Conservation (phyloP, 345 rosid genomes). For the sweet orange (Citrus sinensis) region DNA sequence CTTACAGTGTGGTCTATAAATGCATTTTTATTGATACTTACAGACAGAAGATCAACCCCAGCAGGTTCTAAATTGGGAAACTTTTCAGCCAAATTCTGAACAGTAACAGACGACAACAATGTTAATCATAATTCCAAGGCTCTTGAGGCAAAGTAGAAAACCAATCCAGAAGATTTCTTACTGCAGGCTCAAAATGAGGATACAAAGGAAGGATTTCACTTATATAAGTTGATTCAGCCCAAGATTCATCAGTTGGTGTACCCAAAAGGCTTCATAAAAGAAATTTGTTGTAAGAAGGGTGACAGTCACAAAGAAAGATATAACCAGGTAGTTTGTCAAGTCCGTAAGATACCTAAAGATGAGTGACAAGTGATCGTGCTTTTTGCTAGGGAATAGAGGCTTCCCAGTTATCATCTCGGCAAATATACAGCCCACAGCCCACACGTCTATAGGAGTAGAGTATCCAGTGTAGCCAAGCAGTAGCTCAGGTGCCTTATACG, state of each 20-base stretch:
- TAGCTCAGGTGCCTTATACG: neutral
- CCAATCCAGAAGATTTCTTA: neutral
- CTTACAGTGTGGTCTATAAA: neutral
- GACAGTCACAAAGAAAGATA: neutral
- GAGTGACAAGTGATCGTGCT: constrained; percentile 30
- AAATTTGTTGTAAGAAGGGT: neutral
- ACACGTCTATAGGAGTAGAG: constrained; percentile 37
- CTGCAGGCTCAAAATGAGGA: neutral
- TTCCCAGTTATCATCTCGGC: constrained; percentile 41
- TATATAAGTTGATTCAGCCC: neutral
- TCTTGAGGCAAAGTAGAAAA: neutral
- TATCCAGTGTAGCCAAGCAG: neutral
- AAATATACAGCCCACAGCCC: constrained; percentile 57
- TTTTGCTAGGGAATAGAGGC: constrained; percentile 37
- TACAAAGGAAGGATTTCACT: neutral
- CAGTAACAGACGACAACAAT: neutral
- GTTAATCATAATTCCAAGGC: neutral
- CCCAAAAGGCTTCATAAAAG: constrained; percentile 8
- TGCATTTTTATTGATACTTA: neutral
- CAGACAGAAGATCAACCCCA: constrained; percentile 4
- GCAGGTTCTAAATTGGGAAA: neutral
- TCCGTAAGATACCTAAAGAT: constrained; percentile 36
- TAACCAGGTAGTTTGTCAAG: neutral
- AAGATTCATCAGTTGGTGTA: neutral
- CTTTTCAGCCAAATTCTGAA: neutral